A percentile compares a stretch with the other conserved stretches of the same genome.
phyloP scores from a whole-genome alignment of 139 green algal genomes.

The Limnomonas spitsbergensis region DNA sequence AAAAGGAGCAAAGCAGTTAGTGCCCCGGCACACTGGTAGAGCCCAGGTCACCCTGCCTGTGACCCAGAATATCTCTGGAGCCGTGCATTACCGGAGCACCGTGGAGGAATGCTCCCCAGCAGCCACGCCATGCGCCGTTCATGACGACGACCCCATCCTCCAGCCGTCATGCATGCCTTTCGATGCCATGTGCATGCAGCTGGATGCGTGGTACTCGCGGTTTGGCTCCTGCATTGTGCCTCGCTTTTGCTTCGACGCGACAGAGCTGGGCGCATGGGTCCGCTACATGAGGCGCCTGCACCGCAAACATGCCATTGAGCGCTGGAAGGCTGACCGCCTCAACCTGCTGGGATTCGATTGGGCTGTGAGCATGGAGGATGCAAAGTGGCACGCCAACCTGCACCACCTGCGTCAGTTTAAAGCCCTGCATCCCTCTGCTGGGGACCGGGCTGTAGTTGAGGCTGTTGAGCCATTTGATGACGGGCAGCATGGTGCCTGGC shows the following conservation, averaged over 20 bases:
- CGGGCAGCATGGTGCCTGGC: background rate
- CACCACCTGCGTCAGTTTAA: background rate
- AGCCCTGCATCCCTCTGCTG: too few relatives aligned
- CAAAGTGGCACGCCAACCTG: background rate
- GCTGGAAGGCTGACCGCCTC: conserved; percentile 1
- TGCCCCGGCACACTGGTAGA: too few relatives aligned
- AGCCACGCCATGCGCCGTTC: background rate
- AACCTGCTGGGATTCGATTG: conserved; percentile 11
- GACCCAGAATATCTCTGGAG: too few relatives aligned
- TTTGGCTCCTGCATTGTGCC: background rate
- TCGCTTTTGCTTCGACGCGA: background rate
- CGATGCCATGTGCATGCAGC: conserved; percentile 1
- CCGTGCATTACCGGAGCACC: too few relatives aligned
- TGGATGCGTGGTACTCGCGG: background rate
- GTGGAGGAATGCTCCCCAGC: too few relatives aligned
- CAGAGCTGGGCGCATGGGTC: conserved; percentile 10
- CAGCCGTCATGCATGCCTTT: background rate
- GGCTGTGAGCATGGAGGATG: background rate
- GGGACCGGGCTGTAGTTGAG: too few relatives aligned
- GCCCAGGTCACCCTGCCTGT: too few relatives aligned
- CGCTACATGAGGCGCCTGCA: background rate
- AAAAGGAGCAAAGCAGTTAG: too few relatives aligned
- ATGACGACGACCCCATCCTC: background rate
- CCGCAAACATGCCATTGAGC: background rate
- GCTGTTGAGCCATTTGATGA: background rate